These are phyloP conservation scores for Deinandra increscens DNA, from an alignment of 129 eudicot genomes.

Conservation along the genomic window DNA sequence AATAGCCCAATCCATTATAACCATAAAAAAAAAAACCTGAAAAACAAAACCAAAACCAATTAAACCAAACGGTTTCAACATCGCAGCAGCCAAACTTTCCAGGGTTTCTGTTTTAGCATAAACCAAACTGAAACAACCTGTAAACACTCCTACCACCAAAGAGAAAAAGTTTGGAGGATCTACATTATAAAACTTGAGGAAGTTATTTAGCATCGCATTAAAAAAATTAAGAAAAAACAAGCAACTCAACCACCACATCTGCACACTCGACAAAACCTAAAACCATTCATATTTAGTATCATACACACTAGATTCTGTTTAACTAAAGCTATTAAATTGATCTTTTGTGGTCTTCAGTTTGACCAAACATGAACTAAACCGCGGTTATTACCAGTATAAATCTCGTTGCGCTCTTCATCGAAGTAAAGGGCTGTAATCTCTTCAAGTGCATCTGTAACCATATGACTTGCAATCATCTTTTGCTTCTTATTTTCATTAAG, in stretches of 20 bases:
- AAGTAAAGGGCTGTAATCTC: constrained; percentile 46
- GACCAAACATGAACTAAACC: constrained; percentile 63
- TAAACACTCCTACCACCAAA: background rate
- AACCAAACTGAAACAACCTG: background rate
- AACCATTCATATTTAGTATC: constrained; percentile 1
- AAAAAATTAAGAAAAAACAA: background rate
- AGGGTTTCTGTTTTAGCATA: too few species aligned
- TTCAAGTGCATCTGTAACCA: constrained; percentile 43
- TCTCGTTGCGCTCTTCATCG: constrained; percentile 45
- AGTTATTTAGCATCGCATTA: background rate
- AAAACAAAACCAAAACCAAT: too few species aligned
- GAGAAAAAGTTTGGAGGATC: background rate
- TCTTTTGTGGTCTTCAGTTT: constrained; percentile 23
- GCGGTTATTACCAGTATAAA: constrained; percentile 41
- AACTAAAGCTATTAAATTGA: background rate
- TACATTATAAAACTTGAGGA: background rate
- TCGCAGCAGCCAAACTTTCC: too few species aligned
- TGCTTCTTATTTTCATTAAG: constrained; percentile 5
- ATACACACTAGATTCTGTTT: background rate
- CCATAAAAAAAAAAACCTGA: too few species aligned
- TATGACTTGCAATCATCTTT: constrained; percentile 21
- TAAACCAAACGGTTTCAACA: too few species aligned
- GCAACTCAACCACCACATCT: background rate
- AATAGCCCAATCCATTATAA: too few species aligned
- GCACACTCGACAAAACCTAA: background rate